phyloP scores from a whole-genome alignment of 148 eudicot genomes.

The Fallopia convolvulus region DNA sequence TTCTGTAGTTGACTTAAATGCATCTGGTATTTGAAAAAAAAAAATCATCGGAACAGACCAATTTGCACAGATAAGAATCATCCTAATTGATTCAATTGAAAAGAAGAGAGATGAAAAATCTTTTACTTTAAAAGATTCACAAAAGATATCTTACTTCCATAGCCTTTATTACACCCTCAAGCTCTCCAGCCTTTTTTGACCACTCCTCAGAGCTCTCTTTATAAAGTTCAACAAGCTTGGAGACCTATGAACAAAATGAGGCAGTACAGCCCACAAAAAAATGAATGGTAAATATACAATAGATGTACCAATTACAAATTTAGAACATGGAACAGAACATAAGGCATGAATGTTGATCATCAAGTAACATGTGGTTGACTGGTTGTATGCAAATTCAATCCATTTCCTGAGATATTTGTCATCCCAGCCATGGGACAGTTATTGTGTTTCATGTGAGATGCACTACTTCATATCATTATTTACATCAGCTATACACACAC shows the following conservation, averaged over 20 bases:
- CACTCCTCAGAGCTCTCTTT: constrained; percentile 96
- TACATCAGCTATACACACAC: not conserved
- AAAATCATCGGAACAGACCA: not conserved
- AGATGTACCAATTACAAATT: not conserved
- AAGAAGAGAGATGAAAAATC: not conserved
- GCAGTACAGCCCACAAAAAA: not conserved
- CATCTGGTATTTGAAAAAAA: constrained; percentile 28
- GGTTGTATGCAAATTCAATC: not conserved
- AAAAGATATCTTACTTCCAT: constrained; percentile 47
- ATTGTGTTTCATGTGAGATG: not conserved
- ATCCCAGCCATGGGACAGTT: not conserved
- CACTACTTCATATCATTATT: not conserved
- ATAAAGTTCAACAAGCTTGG: constrained; percentile 78
- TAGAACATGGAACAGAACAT: not conserved
- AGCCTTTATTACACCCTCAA: constrained; percentile 95
- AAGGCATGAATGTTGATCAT: not conserved
- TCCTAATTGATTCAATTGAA: not conserved
- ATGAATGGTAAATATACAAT: not conserved
- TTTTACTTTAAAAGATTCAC: not conserved
- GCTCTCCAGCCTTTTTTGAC: constrained; percentile 95
- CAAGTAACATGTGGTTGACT: not conserved
- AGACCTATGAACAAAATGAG: constrained; percentile 23
- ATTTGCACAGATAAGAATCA: not conserved
- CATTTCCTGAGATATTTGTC: not conserved
- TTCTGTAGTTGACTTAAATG: constrained; percentile 75